Percentiles rank a stretch among this genome's conserved stretches.
Evolutionary conservation across 1,139 yeast genomes (phyloP).

Genomic region (Hansenula anomala): DNA sequence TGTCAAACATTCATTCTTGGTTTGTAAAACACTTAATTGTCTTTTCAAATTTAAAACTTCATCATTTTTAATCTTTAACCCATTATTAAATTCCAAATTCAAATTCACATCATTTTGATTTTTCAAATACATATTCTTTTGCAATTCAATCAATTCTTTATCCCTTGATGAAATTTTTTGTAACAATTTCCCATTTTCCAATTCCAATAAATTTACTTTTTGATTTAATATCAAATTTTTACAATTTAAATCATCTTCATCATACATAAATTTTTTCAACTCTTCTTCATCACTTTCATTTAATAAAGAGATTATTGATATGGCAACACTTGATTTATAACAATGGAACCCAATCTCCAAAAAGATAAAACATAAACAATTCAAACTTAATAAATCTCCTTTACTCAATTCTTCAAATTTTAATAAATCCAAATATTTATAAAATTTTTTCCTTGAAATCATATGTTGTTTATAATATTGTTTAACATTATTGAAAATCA

Average conservation of each 20-base stretch:
- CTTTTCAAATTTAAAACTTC: no score
- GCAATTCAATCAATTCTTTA: not conserved
- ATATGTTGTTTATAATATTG: constrained; percentile 4
- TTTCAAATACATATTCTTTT: not conserved
- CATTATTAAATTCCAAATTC: no score
- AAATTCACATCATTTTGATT: not conserved
- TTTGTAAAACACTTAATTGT: no score
- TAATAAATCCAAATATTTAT: constrained; percentile 8
- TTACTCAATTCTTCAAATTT: constrained; percentile 5
- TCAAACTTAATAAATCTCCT: constrained; percentile 9
- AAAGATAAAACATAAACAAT: constrained; percentile 12
- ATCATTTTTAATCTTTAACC: no score
- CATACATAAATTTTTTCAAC: constrained; percentile 12
- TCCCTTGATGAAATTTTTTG: constrained; percentile 1
- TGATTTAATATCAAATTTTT: constrained; percentile 13
- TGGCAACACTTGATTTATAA: constrained; percentile 13
- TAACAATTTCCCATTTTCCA: constrained; percentile 12
- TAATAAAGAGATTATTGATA: constrained; percentile 12
- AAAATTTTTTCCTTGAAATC: constrained; percentile 7
- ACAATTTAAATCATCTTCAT: constrained; percentile 12
- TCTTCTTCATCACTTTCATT: constrained; percentile 11
- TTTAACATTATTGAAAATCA: constrained; percentile 6
- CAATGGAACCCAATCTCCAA: constrained; percentile 15
- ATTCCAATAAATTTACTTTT: constrained; percentile 8
- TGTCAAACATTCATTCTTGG: no score